A percentile compares a stretch with the other conserved stretches of the same genome.
These are phyloP conservation scores for Lactifluus pinguis DNA, from an alignment of 768 basidiomycete genomes.

Conservation along the genomic window DNA sequence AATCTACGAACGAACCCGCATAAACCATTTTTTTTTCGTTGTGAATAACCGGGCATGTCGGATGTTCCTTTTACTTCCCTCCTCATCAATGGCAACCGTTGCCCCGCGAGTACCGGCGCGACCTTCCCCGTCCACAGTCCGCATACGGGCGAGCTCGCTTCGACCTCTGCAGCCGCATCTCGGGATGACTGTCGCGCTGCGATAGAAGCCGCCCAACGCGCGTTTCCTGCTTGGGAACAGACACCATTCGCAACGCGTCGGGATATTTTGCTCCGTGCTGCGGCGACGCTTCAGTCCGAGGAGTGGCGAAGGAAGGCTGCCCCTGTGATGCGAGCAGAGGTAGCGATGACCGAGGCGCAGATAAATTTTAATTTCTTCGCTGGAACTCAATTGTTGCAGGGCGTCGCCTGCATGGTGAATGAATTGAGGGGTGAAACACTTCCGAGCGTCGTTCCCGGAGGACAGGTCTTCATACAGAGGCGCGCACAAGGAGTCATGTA, in stretches of 20 bases:
- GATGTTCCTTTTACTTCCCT: slow-evolving; percentile 23
- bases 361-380: slow-evolving; percentile 23
- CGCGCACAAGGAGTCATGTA: slow-evolving; percentile 47
- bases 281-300: not conserved
- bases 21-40: too few species aligned
- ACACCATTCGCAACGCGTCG: not conserved
- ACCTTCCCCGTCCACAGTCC: slow-evolving; percentile 38
- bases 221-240: slow-evolving; percentile 16
- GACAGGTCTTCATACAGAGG: slow-evolving; percentile 35
- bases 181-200: slow-evolving; percentile 20
- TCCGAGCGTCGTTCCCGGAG: slow-evolving; percentile 35
- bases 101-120: slow-evolving; percentile 28
- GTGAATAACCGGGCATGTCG: not conserved
- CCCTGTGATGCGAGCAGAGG: not conserved
- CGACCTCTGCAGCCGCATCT: slow-evolving; percentile 37
- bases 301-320: slow-evolving; percentile 9
- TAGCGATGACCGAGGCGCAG: not conserved
- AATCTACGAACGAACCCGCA: too few species aligned
- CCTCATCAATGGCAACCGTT: slow-evolving; percentile 33
- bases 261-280: slow-evolving; percentile 8
- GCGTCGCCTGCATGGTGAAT: slow-evolving; percentile 27
- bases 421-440: too few species aligned
- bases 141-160: slow-evolving; percentile 34
- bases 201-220: slow-evolving; percentile 8
- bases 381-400: slow-evolving; percentile 24